These are phyloP conservation scores for Ceratobasidium sp. DNA, from an alignment of 1,284 basidiomycete species.

Conservation along the genomic window DNA sequence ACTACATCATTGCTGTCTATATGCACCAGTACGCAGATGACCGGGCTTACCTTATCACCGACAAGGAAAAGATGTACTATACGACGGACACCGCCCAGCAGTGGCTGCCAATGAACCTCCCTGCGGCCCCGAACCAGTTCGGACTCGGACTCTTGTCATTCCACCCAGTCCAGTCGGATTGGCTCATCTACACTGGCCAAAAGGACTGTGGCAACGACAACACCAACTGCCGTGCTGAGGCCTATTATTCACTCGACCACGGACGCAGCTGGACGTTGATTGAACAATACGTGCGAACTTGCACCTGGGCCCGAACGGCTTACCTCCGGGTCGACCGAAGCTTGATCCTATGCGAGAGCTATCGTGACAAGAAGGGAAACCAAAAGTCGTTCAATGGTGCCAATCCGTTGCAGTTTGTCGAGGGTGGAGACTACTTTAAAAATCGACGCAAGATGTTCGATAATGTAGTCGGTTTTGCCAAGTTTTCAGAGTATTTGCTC, in stretches of 20 bases:
- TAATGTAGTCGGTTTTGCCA: constrained; percentile 90
- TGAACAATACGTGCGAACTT: constrained; percentile 88
- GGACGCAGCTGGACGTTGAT: constrained; percentile 79
- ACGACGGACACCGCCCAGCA: constrained; percentile 81
- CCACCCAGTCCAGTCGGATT: constrained; percentile 82
- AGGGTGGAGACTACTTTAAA: constrained; percentile 77
- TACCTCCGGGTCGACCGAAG: constrained; percentile 80
- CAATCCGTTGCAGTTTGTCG: constrained; percentile 81
- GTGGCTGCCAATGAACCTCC: constrained; percentile 71
- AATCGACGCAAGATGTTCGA: constrained; percentile 82
- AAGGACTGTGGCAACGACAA: constrained; percentile 61
- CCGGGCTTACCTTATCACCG: constrained; percentile 90
- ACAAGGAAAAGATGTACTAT: constrained; percentile 68
- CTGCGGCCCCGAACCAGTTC: constrained; percentile 79
- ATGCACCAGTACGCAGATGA: constrained; percentile 81
- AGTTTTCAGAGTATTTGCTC: constrained; percentile 94
- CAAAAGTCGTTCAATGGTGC: constrained; percentile 65
- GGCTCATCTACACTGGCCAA: constrained; percentile 89
- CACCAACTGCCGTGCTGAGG: constrained; percentile 70
- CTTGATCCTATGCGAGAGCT: constrained; percentile 93
- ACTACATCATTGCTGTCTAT: constrained; percentile 81
- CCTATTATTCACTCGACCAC: constrained; percentile 77
- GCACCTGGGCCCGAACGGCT: constrained; percentile 88
- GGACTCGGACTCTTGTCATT: constrained; percentile 81
- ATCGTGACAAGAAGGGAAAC: constrained; percentile 79